Evolutionary conservation across 73 alveolate species (phyloP), one percentile per base, ranked within the genome.

Genomic region (Paramecium sexaurelia): DNA sequence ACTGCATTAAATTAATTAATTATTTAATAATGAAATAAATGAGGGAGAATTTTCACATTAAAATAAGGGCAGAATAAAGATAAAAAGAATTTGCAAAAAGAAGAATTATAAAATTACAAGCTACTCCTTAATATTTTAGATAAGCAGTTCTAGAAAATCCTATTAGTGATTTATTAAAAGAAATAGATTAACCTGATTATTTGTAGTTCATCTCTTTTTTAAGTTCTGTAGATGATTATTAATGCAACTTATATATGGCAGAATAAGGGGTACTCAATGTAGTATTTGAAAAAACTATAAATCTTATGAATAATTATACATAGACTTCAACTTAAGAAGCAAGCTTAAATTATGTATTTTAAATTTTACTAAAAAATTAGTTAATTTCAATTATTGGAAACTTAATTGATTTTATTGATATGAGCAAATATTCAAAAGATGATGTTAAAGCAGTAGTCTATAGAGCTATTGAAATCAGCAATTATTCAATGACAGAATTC

Each of bases 11-110:
- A 51, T 51, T 17, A 51, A 51, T 51, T 51, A 51, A 51, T 51
- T 17, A 17, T 4, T 51, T 17, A 51, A 51, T 5, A 35, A 51
- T 51, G 86, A 71, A 37, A 40, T 22, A 71, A 37, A 71, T 71
- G 86, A 71, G 86, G 35, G 86, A 71, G 56, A 71, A 71, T 71
- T 71, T 71, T 24, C 86, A 71, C 35, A 29, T 71, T 15, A 35
- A 32, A 32, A 71, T 71, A 27, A 71, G 86, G 35, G 43, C 55
- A 33, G 57, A 71, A 9, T 32, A 71, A 29, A 71, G 86, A 9
- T 7, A 32, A 27, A 71, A 71, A 36, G 86, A 71, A 71, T 71
- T 71, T 20, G 86, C 86, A 8, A 71, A 71, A 37, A 71, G 43
- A 19, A 29, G 86, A 71, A 33, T 35, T 32, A n/a, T 71, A 5